Conservation (phyloP, 2,329 filamentous ascomycete genomes). For the Exophiala sideris region DNA sequence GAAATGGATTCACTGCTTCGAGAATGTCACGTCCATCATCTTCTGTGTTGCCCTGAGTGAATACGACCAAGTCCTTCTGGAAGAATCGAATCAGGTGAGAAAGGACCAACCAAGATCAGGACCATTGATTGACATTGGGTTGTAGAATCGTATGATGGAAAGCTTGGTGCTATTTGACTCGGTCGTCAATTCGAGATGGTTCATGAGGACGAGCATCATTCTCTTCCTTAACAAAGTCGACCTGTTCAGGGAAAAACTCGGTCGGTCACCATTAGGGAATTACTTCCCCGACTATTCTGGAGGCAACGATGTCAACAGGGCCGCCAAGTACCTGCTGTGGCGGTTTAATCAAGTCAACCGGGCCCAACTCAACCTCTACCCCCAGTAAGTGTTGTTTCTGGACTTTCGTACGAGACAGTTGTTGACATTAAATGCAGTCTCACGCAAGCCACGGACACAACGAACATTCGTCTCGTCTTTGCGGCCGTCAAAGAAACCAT, state of each 20-base stretch:
- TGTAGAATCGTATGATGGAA: slow-evolving; percentile 98
- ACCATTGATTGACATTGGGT: slow-evolving; percentile 11
- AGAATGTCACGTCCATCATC: slow-evolving; percentile 98
- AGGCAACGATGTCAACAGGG: slow-evolving; percentile 95
- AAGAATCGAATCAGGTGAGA: slow-evolving; percentile 92
- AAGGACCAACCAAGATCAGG: neutral
- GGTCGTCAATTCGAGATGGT: slow-evolving; percentile 98
- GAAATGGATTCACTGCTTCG: slow-evolving; percentile 99
- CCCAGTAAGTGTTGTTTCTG: slow-evolving; percentile 67
- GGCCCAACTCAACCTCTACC: slow-evolving; percentile 92
- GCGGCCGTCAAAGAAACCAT: slow-evolving; percentile 99
- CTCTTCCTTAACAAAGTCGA: slow-evolving; percentile 99
- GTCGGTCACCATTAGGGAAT: slow-evolving; percentile 81
- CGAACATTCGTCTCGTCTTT: slow-evolving; percentile 96
- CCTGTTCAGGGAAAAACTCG: slow-evolving; percentile 92
- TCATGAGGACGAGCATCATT: slow-evolving; percentile 98
- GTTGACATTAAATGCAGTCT: slow-evolving; percentile 59
- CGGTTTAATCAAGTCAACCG: slow-evolving; percentile 98
- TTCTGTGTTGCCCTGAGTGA: slow-evolving; percentile 98
- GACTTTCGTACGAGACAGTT: neutral
- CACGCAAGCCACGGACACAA: slow-evolving; percentile 97
- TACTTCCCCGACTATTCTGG: slow-evolving; percentile 99
- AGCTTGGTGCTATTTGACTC: slow-evolving; percentile 94
- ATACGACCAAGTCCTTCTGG: slow-evolving; percentile 93
- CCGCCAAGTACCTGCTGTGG: slow-evolving; percentile 96